Percentiles rank a stretch among this genome's conserved stretches.
Evolutionary conservation across 2,329 filamentous ascomycete genomes (phyloP).

Genomic region (Tolypocladium nubicola): DNA sequence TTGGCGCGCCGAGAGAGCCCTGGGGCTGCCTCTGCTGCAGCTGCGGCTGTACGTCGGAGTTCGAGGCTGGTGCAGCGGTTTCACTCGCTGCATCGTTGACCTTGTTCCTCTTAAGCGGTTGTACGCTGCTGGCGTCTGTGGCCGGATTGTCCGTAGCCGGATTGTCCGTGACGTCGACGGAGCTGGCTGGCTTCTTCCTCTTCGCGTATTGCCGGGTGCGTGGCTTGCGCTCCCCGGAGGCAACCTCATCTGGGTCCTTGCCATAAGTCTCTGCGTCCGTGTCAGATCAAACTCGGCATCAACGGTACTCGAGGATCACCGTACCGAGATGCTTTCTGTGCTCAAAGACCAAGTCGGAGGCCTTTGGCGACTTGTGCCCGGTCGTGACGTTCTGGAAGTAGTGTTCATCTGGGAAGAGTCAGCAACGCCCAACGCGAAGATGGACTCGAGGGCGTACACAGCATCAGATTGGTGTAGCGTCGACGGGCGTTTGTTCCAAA

Average conservation of each 20-base stretch:
- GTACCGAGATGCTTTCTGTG: slow-evolving; percentile 17
- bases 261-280: background rate
- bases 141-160: background rate
- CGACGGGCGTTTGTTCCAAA: slow-evolving; percentile 25
- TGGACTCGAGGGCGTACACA: slow-evolving; percentile 22
- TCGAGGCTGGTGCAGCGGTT: background rate
- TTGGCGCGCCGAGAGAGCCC: background rate
- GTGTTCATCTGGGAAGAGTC: slow-evolving; percentile 27
- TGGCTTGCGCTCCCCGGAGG: background rate
- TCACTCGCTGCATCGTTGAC: too few relatives aligned
- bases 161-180: too few relatives aligned
- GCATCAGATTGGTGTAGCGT: slow-evolving; percentile 26
- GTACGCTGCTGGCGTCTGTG: background rate
- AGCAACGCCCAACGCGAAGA: slow-evolving; percentile 1
- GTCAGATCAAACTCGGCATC: background rate
- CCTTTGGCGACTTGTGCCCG: slow-evolving; percentile 25
- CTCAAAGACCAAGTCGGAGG: slow-evolving; percentile 20
- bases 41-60: background rate
- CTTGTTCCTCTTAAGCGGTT: background rate
- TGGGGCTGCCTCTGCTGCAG: background rate
- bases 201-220: background rate
- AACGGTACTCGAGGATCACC: background rate
- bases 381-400: slow-evolving; percentile 33
- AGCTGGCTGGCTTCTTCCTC: background rate
- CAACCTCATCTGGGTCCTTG: background rate